Evolutionary conservation across 1,139 yeast genomes (phyloP), one percentile per base, ranked within the genome.

Genomic region (Taphrina confusa): DNA sequence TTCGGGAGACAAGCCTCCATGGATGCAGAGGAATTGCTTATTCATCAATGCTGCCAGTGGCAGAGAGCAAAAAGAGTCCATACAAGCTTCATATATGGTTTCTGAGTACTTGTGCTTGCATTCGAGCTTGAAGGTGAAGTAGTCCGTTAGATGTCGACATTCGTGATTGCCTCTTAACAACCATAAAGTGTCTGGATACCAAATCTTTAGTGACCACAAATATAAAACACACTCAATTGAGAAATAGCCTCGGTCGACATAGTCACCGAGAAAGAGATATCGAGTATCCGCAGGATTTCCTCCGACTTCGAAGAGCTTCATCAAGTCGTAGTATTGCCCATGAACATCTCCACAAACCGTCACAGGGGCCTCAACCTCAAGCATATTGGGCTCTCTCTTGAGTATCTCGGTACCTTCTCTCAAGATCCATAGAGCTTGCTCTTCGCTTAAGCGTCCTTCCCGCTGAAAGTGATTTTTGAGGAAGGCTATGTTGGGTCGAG

Each of bases 261-360:
- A 92, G 73, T 92, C 98, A 16, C 98, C 98, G 64, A 92, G 74
- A 68, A 92, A 92, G 62, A 92, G 76, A 71, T 90, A 92, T 5
- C 55, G 52, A 22, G 67, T 64, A 34, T 71, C 75, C 14, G 78
- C 78, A 2, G 97, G 97, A 70, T 85, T 85, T 1, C 97, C 98
- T 37, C 97, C 96, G 25, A 91, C 95, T 71, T 92, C 97, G 71
- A 92, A 89, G 56, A 92, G 75, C 73, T 91, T 91, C 82, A 91
- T 80, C 67, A 92, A 78, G 73, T 92, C 98, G 70, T 82, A 92
- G 73, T 82, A 89, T 72, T 92, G 98, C 6, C 98, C 98, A 72
- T 92, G 98, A 28, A 92, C 80, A 72, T 92, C 98, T 59, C 98
- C 97, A 75, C 97, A 91, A 1, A 92, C 90, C 0, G 97, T 91